Conservation (phyloP, 2,329 filamentous ascomycete genomes). For the Alternaria sp. region DNA sequence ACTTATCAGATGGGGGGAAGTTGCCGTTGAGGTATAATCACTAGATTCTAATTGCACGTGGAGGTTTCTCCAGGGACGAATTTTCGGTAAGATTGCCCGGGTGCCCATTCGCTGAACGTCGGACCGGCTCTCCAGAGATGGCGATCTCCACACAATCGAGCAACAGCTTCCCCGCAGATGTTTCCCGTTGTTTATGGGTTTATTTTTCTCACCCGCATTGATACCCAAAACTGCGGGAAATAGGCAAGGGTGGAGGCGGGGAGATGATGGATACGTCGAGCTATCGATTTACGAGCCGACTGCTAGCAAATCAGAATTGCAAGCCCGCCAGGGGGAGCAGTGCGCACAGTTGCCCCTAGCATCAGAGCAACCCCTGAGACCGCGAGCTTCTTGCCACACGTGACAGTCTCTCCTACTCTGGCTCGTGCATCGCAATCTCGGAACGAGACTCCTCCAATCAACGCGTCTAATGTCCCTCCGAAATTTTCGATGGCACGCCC, state of each 20-base stretch:
- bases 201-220: conserved; percentile 1
- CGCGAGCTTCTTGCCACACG: conserved; percentile 3
- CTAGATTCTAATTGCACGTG: not conserved
- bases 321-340: conserved; percentile 1
- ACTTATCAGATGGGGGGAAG: conserved; percentile 1
- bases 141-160: conserved; percentile 12
- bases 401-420: not conserved
- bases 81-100: not conserved
- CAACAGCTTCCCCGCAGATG: conserved; percentile 8
- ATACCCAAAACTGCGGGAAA: conserved; percentile 10
- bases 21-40: not conserved
- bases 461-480: not conserved
- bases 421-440: conserved; percentile 11
- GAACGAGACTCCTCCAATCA: conserved; percentile 29
- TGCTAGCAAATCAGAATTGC: conserved; percentile 20
- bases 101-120: conserved; percentile 23
- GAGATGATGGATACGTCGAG: conserved; percentile 18
- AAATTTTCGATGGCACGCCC: conserved; percentile 12
- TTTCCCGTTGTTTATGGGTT: conserved; percentile 1
- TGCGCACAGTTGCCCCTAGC: not conserved
- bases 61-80: not conserved
- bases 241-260: conserved; percentile 25
- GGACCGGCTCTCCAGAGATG: conserved; percentile 22
- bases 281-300: conserved; percentile 16
- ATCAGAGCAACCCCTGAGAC: not conserved